phyloP scores from a whole-genome alignment of 169 alveolate species.

The Perkinsus olseni region DNA sequence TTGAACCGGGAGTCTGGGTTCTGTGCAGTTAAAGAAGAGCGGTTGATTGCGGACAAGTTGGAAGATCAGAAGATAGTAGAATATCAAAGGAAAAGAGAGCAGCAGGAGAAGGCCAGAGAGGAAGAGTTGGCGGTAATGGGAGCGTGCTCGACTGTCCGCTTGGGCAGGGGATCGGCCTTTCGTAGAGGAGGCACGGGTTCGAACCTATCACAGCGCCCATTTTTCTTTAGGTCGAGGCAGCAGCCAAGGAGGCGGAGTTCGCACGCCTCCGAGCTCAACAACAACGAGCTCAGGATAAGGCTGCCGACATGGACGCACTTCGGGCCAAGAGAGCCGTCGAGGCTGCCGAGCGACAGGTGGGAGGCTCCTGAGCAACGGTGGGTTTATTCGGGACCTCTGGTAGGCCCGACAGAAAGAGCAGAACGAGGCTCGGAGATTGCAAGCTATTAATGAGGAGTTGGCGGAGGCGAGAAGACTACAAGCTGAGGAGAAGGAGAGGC shows the following conservation, averaged over 20 bases:
- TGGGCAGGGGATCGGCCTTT: too few relatives aligned
- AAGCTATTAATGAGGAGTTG: conserved; percentile 38
- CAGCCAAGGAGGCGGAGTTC: conserved; percentile 59
- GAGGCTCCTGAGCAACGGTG: too few relatives aligned
- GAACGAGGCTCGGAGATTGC: conserved; percentile 40
- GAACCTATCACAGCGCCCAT: not conserved
- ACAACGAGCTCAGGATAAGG: conserved; percentile 58
- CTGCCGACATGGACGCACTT: conserved; percentile 66
- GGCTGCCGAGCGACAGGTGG: conserved; percentile 49
- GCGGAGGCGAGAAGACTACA: conserved; percentile 45
- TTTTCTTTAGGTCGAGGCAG: conserved; percentile 32
- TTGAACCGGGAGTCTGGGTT: not conserved
- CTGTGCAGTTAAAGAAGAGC: conserved; percentile 43
- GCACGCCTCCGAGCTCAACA: conserved; percentile 51
- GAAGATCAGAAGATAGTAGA: conserved; percentile 60
- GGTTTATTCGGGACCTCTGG: too few relatives aligned
- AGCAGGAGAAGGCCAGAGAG: conserved; percentile 53
- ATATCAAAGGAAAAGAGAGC: conserved; percentile 42
- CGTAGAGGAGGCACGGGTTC: too few relatives aligned
- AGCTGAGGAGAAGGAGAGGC: conserved; percentile 52
- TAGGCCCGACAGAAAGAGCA: conserved; percentile 57
- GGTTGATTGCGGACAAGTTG: conserved; percentile 50
- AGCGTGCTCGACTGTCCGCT: conserved; percentile 9
- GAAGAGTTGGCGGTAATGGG: conserved; percentile 42
- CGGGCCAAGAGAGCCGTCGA: conserved; percentile 71